Conservation (phyloP, 495 filamentous ascomycete genomes). For the Pseudevernia furfuracea region DNA sequence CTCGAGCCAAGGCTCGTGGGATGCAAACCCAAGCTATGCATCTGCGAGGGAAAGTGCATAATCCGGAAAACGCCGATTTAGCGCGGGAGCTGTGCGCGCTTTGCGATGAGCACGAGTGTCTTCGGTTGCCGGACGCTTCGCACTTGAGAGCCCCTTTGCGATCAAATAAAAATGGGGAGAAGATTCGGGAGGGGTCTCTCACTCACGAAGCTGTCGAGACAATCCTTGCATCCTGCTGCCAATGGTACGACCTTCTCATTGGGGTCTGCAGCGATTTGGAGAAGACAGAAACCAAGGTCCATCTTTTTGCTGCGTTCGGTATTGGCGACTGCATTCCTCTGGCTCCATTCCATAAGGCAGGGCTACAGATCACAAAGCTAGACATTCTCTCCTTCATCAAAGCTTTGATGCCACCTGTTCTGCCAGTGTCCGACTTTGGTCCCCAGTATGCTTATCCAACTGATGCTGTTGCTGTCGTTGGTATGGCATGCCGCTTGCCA, state of each 20-base stretch:
- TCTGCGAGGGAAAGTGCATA: conserved; percentile 28
- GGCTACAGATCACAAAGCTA: conserved; percentile 24
- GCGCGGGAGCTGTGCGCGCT: conserved; percentile 23
- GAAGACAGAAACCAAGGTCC: conserved; percentile 10
- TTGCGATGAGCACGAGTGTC: conserved; percentile 19
- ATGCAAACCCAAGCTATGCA: conserved; percentile 19
- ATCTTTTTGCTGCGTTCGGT: conserved; percentile 27
- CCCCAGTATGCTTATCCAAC: conserved; percentile 7
- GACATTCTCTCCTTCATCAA: conserved; percentile 16
- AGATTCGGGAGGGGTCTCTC: conserved; percentile 21
- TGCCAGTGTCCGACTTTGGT: conserved; percentile 6
- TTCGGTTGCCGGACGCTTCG: conserved; percentile 26
- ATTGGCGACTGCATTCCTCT: conserved; percentile 30
- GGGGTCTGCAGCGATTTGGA: conserved; percentile 25
- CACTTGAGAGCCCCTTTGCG: conserved; percentile 26
- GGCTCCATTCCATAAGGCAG: conserved; percentile 26
- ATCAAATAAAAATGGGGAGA: conserved; percentile 29
- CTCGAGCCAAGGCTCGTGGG: conserved; percentile 1
- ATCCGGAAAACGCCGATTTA: conserved; percentile 30
- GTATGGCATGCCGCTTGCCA: conserved; percentile 38
- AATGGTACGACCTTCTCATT: conserved; percentile 30
- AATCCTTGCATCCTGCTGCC: conserved; percentile 29
- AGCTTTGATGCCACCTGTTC: conserved; percentile 14
- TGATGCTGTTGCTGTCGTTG: conserved; percentile 35
- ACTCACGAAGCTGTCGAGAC: conserved; percentile 29